Base-by-base conservation (phyloP, 768 basidiomycete species). In the Pleurotus citrinopileatus region DNA sequence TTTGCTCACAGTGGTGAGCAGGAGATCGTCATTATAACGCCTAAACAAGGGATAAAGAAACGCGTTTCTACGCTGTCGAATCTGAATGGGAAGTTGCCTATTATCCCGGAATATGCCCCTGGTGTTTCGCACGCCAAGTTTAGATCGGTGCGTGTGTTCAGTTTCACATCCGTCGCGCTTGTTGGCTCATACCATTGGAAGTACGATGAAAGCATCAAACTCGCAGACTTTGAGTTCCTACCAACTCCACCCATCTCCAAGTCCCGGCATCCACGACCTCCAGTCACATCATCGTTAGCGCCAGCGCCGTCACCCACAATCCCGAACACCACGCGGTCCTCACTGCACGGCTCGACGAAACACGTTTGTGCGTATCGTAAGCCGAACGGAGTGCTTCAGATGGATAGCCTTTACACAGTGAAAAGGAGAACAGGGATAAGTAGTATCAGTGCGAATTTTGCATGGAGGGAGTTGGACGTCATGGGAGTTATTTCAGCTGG, bases 401-500 rank as follows among this genome's bases (percentile, higher is more conserved):
- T n/a, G 12, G 37, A 36, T 23, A 19, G 48, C 13, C 17, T 51
- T 10, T 51, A 51, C 48, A 38, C 34, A 2, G 48, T 37, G 3
- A 51, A 51, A 34, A 34, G 32, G 32, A 34, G n/a, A 34, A 34
- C 32, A 10, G 32, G 32, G 32, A 34, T 34, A 10, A 34, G 10
- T n/a, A 34, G 32, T 8, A 7, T 47, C 23, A 47, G 28, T 27
- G 13, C 46, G 8, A n/a, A 7, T n/a, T 29, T 29, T 2, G 48
- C 48, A 3, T 51, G 48, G 48, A 37, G 48, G 34, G 48, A 51
- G 48, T 22, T 51, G 32, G 48, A 51, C n/a, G 48, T 37, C 1
- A 51, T 51, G 48, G 17, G 20, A 17, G 1, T 38, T 10, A 3
- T 51, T 3, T 10, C 45, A 6, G 45, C 4, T 2, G 9, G 17